Conservation (phyloP, 2,329 filamentous ascomycete genomes). For the Grosmannia penicillata region DNA sequence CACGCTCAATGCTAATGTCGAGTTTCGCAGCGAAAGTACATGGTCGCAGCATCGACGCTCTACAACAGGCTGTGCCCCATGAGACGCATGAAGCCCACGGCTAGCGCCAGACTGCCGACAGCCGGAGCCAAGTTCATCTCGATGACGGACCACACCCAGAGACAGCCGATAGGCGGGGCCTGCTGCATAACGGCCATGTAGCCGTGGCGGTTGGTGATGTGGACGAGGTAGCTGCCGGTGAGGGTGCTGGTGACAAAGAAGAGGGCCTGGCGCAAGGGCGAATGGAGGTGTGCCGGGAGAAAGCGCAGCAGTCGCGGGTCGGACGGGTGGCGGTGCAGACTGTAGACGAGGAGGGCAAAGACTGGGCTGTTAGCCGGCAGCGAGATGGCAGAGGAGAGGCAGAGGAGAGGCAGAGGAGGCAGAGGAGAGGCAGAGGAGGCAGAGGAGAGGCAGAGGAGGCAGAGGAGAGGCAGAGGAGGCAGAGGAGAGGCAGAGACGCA, state of each 20-base stretch:
- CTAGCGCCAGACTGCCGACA: constrained; percentile 33
- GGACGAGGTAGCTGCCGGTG: constrained; percentile 65
- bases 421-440: constrained; percentile 38
- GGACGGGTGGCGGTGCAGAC: constrained; percentile 37
- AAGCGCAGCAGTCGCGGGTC: constrained; percentile 33
- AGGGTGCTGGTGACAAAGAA: constrained; percentile 48
- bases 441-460: constrained; percentile 28
- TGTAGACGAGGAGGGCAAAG: constrained; percentile 39
- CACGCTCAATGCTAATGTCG: no score
- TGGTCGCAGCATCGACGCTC: no score
- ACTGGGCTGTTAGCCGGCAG: constrained; percentile 21
- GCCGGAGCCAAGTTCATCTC: constrained; percentile 65
- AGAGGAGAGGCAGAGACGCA: constrained; percentile 21
- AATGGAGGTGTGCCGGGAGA: constrained; percentile 30
- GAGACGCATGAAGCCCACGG: constrained; percentile 29
- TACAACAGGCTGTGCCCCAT: constrained; percentile 27
- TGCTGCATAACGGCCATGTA: constrained; percentile 88
- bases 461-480: neutral
- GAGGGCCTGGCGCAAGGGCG: constrained; percentile 36
- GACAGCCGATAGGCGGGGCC: constrained; percentile 71
- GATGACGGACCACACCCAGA: constrained; percentile 89
- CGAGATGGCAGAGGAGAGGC: neutral
- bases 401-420: no score
- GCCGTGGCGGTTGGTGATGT: constrained; percentile 62
- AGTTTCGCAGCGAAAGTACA: no score